Evolutionary conservation across 352 stramenopile genomes (phyloP).

Genomic region (Phytophthora litchii): DNA sequence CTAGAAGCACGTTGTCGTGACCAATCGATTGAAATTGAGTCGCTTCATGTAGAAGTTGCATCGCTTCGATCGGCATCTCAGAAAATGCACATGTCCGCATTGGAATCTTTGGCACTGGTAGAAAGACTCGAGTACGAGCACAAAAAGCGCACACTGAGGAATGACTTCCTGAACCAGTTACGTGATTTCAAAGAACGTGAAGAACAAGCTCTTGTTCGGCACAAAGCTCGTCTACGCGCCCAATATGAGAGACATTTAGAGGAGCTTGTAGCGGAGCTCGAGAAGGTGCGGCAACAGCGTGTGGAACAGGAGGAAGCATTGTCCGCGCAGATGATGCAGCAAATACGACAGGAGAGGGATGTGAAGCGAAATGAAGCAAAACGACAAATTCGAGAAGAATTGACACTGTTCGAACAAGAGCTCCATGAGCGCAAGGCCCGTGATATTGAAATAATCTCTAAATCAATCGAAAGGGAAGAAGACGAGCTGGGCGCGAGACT

Average conservation of each 20-base stretch:
- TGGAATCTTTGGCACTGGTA: slow-evolving; percentile 55
- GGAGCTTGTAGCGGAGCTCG: slow-evolving; percentile 63
- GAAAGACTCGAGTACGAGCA: slow-evolving; percentile 77
- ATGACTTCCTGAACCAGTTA: slow-evolving; percentile 68
- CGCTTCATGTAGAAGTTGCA: slow-evolving; percentile 57
- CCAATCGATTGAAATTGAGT: slow-evolving; percentile 56
- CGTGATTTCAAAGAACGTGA: slow-evolving; percentile 75
- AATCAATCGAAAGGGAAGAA: slow-evolving; percentile 54
- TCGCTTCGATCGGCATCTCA: slow-evolving; percentile 49
- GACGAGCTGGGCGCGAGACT: slow-evolving; percentile 37
- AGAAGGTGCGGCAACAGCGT: slow-evolving; percentile 57
- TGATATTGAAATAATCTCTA: slow-evolving; percentile 46
- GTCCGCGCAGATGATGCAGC: slow-evolving; percentile 51
- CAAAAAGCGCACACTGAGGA: slow-evolving; percentile 66
- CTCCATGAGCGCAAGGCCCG: slow-evolving; percentile 52
- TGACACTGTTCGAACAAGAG: slow-evolving; percentile 56
- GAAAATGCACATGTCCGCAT: slow-evolving; percentile 55
- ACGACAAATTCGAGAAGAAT: slow-evolving; percentile 48
- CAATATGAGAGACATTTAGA: slow-evolving; percentile 72
- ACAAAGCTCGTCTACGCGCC: slow-evolving; percentile 68
- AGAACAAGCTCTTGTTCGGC: slow-evolving; percentile 61
- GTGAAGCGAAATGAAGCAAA: slow-evolving; percentile 53
- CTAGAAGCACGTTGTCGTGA: slow-evolving; percentile 59
- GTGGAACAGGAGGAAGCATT: slow-evolving; percentile 69
- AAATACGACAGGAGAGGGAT: slow-evolving; percentile 60